Percentiles rank a stretch among this genome's conserved stretches.
These are phyloP conservation scores for Paraglomus occultum DNA, from an alignment of 192 early-diverging fungal genomes.

Conservation along the genomic window DNA sequence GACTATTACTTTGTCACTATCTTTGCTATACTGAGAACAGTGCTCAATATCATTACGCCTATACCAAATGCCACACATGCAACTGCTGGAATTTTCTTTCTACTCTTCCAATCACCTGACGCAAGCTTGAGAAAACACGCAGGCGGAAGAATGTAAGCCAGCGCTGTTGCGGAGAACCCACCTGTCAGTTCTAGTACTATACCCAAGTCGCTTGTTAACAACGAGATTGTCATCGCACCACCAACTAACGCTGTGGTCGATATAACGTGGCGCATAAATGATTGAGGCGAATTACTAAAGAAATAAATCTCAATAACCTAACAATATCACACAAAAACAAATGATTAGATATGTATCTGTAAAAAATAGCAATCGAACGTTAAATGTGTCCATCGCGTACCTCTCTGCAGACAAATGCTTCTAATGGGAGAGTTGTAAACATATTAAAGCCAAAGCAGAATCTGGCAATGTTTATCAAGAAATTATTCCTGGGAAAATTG, in stretches of 20 bases:
- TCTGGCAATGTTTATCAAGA: constrained; percentile 83
- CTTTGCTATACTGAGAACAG: constrained; percentile 36
- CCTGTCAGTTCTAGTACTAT: constrained; percentile 87
- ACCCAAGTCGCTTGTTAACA: constrained; percentile 78
- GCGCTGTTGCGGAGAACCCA: constrained; percentile 80
- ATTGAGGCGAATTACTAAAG: constrained; percentile 49
- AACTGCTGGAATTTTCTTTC: constrained; percentile 64
- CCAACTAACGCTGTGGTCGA: constrained; percentile 69
- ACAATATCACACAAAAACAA: constrained; percentile 2
- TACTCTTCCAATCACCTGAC: constrained; percentile 51
- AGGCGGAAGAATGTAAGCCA: constrained; percentile 88
- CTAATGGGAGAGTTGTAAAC: constrained; percentile 91
- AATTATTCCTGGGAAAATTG: constrained; percentile 77
- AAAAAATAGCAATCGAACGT: background rate
- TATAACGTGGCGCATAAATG: constrained; percentile 59
- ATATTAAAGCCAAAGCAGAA: constrained; percentile 90
- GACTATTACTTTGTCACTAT: too few species aligned
- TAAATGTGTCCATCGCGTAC: constrained; percentile 34
- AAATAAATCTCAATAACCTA: constrained; percentile 69
- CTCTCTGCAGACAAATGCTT: constrained; percentile 87
- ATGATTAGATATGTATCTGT: constrained; percentile 9
- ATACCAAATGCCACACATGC: constrained; percentile 75
- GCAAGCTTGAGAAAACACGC: constrained; percentile 75
- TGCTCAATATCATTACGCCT: constrained; percentile 71
- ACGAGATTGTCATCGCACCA: constrained; percentile 63